A percentile compares a stretch with the other conserved stretches of the same genome.
Evolutionary conservation across 805 yeast genomes (phyloP).

Genomic region (Candida takata): DNA sequence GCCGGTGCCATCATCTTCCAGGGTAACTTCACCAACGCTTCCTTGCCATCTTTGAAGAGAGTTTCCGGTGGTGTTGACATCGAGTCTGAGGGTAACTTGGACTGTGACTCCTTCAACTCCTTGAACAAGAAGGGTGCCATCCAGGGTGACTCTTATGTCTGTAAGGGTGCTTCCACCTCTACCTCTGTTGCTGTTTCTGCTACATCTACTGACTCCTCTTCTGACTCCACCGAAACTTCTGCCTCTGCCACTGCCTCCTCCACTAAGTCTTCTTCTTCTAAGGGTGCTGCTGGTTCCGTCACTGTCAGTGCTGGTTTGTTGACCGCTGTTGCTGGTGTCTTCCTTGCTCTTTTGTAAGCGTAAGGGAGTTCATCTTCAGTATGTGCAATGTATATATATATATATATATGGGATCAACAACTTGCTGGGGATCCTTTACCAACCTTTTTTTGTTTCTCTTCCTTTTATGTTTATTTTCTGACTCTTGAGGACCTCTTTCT

Average conservation of each 20-base stretch:
- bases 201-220: constrained; percentile 24
- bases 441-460: no score
- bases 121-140: constrained; percentile 74
- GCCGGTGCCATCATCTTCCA: constrained; percentile 82
- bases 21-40: constrained; percentile 78
- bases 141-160: constrained; percentile 82
- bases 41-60: constrained; percentile 63
- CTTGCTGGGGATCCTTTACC: no score
- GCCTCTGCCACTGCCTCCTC: constrained; percentile 17
- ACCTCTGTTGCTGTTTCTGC: constrained; percentile 35
- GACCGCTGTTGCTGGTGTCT: constrained; percentile 38
- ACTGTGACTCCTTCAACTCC: constrained; percentile 69
- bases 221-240: constrained; percentile 24
- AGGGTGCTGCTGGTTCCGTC: constrained; percentile 33
- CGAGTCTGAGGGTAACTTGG: constrained; percentile 69
- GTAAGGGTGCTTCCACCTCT: constrained; percentile 55
- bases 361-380: no score
- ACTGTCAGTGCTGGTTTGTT: constrained; percentile 40
- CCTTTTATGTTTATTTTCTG: no score
- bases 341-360: constrained; percentile 44
- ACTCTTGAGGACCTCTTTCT: no score
- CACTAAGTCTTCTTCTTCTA: constrained; percentile 18
- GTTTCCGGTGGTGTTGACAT: constrained; percentile 91
- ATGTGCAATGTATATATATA: no score
- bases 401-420: no score